phyloP scores from a whole-genome alignment of 176 grass and related monocot genomes.

The Rhynchospora tenuis region DNA sequence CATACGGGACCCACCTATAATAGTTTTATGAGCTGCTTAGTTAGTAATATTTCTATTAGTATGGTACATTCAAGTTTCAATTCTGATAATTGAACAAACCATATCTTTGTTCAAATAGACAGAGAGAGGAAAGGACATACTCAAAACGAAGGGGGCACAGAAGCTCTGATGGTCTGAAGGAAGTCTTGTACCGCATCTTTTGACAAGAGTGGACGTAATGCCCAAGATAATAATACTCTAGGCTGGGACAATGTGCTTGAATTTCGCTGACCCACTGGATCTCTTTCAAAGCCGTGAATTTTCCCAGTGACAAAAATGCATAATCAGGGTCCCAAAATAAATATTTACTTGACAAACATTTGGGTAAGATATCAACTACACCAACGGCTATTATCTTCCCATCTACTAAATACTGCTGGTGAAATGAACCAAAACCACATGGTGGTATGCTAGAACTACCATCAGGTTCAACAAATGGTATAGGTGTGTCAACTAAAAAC shows the following conservation, averaged over 20 bases:
- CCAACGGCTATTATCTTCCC: conserved; percentile 94
- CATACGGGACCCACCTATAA: conserved; percentile 92
- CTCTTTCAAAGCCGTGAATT: conserved; percentile 82
- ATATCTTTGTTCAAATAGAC: neutral
- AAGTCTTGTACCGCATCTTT: conserved; percentile 98
- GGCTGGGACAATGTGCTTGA: conserved; percentile 42
- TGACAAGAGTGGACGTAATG: conserved; percentile 94
- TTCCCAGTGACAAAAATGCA: conserved; percentile 90
- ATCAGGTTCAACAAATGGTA: conserved; percentile 49
- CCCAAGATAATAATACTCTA: conserved; percentile 97
- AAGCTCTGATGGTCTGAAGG: conserved; percentile 87
- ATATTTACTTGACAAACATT: conserved; percentile 97
- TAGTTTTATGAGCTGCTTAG: neutral
- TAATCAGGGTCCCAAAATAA: conserved; percentile 98
- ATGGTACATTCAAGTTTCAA: neutral
- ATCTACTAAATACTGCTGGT: conserved; percentile 94
- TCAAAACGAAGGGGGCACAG: conserved; percentile 83
- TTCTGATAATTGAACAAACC: neutral
- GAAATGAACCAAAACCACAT: conserved; percentile 91
- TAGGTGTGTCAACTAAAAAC: conserved; percentile 88
- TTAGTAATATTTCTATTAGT: neutral
- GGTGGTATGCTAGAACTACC: conserved; percentile 50
- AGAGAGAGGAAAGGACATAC: conserved; percentile 32
- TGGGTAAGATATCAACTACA: conserved; percentile 90
- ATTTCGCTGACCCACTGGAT: conserved; percentile 80